Evolutionary conservation across 2,329 filamentous ascomycete genomes (phyloP).

Genomic region (Monilinia fructigena): DNA sequence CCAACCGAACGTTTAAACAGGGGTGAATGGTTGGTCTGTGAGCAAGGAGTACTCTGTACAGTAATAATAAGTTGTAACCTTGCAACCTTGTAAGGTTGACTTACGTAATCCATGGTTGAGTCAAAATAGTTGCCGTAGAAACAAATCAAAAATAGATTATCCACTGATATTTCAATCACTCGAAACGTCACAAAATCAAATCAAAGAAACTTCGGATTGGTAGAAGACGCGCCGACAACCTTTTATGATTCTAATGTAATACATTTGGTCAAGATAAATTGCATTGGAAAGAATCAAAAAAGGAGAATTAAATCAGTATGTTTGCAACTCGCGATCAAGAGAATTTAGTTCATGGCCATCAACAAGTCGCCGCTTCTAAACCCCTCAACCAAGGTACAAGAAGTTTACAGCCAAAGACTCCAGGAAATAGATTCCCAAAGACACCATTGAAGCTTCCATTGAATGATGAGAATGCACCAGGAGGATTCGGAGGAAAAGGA

Average conservation of each 20-base stretch:
- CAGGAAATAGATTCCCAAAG: constrained; percentile 72
- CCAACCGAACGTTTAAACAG: constrained; percentile 24
- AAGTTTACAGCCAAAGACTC: constrained; percentile 71
- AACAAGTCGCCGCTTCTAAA: constrained; percentile 69
- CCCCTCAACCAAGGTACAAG: constrained; percentile 64
- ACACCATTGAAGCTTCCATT: constrained; percentile 75
- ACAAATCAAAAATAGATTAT: constrained; percentile 24
- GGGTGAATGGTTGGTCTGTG: constrained; percentile 22
- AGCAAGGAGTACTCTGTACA: constrained; percentile 9
- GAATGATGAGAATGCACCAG: constrained; percentile 81
- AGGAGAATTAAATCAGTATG: constrained; percentile 51
- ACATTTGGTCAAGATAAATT: background rate
- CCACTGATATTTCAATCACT: background rate
- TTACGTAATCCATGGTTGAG: background rate
- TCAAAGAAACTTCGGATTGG: background rate
- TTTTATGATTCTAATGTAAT: constrained; percentile 17
- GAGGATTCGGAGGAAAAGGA: constrained; percentile 55
- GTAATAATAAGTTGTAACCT: background rate
- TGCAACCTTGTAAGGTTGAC: background rate
- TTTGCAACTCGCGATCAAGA: constrained; percentile 81
- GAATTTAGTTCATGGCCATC: constrained; percentile 76
- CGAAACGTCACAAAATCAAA: background rate
- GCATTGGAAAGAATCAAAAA: constrained; percentile 18
- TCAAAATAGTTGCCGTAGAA: constrained; percentile 24
- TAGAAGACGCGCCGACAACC: background rate